Percentiles rank a stretch among this genome's conserved stretches.
phyloP scores from a whole-genome alignment of 306 rosid species.

The Medicago arabica region DNA sequence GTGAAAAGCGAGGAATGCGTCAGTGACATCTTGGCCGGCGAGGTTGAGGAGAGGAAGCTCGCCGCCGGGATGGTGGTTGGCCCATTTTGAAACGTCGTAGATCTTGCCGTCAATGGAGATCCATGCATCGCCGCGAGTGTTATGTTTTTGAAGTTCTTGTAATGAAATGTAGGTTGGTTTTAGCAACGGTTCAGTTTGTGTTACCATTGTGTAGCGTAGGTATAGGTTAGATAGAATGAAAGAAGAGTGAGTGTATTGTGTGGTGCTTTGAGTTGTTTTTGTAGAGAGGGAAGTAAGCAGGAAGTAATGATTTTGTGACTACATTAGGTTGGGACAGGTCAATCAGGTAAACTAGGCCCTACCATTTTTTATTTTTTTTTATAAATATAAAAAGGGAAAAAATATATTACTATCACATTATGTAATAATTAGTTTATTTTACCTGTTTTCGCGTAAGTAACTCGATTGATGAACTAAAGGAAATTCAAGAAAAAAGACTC shows the following conservation, averaged over 20 bases:
- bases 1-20: conserved; percentile 78
- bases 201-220: conserved; percentile 4
- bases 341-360: background rate
- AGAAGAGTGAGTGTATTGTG: background rate
- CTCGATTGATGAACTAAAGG: no score
- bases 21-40: conserved; percentile 85
- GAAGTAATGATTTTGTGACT: background rate
- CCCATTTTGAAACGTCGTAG: conserved; percentile 72
- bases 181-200: background rate
- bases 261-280: background rate
- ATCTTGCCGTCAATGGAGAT: conserved; percentile 76
- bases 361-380: background rate
- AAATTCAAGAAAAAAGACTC: no score
- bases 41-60: conserved; percentile 59
- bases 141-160: conserved; percentile 38
- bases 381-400: no score
- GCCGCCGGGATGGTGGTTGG: conserved; percentile 77
- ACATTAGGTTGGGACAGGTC: background rate
- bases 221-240: no score
- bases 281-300: background rate
- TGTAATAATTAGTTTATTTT: no score
- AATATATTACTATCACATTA: no score
- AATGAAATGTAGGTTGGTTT: conserved; percentile 40
- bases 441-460: no score
- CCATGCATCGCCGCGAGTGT: conserved; percentile 65